Evolutionary conservation across 2,329 filamentous ascomycete species (phyloP).

Genomic region (Aspergillus cejpii): DNA sequence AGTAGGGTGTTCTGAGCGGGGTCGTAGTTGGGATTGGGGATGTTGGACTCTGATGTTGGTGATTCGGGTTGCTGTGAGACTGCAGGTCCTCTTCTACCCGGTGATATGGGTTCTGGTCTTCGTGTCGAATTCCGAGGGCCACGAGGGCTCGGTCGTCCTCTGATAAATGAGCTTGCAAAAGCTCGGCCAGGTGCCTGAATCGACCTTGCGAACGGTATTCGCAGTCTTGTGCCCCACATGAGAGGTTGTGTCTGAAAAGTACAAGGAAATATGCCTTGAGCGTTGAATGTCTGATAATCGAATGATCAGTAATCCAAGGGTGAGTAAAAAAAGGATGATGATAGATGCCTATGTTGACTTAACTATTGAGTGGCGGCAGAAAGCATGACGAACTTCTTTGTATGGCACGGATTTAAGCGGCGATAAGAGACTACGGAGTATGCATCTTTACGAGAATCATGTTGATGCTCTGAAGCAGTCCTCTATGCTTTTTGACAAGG

Average conservation of each 20-base stretch:
- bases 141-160: slow-evolving; percentile 21
- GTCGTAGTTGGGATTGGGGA: slow-evolving; percentile 39
- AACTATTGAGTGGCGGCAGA: slow-evolving; percentile 1
- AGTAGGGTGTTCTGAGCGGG: slow-evolving; percentile 46
- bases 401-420: slow-evolving; percentile 27
- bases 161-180: slow-evolving; percentile 23
- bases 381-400: slow-evolving; percentile 9
- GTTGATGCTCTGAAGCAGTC: no score
- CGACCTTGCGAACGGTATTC: slow-evolving; percentile 16
- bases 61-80: slow-evolving; percentile 8
- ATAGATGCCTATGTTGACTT: background rate
- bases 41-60: slow-evolving; percentile 22
- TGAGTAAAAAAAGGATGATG: background rate
- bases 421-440: slow-evolving; percentile 18
- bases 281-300: no score
- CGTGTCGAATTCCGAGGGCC: slow-evolving; percentile 29
- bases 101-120: slow-evolving; percentile 19
- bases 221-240: slow-evolving; percentile 30
- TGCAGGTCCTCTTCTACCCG: slow-evolving; percentile 3
- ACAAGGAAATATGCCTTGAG: background rate
- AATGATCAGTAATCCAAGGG: no score
- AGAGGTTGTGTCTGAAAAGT: background rate
- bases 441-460: no score
- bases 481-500: no score
- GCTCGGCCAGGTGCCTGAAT: slow-evolving; percentile 19